Evolutionary conservation across 345 rosid species (phyloP).

Genomic region (Bruguiera gymnorhiza): DNA sequence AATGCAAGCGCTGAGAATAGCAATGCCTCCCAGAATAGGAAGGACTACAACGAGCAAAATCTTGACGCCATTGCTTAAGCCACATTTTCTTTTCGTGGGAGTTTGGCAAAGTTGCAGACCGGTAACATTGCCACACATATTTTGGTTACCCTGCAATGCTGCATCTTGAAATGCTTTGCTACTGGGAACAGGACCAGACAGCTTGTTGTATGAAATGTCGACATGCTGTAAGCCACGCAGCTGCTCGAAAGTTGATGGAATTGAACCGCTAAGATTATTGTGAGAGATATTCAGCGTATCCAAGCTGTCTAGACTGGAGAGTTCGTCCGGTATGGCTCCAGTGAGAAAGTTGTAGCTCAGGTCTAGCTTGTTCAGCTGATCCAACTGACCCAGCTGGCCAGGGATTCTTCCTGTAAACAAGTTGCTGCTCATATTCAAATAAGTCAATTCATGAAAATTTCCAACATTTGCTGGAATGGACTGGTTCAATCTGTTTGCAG

Average conservation of each 20-base stretch:
- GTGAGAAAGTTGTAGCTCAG: slow-evolving; percentile 27
- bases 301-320: slow-evolving; percentile 10
- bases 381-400: neutral
- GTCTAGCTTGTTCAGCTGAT: slow-evolving; percentile 16
- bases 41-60: slow-evolving; percentile 8
- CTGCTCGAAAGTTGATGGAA: slow-evolving; percentile 23
- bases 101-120: slow-evolving; percentile 21
- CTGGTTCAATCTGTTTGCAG: slow-evolving; percentile 27
- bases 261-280: slow-evolving; percentile 28
- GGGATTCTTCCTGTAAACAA: slow-evolving; percentile 28
- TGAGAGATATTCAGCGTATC: slow-evolving; percentile 24
- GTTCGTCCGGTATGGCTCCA: slow-evolving; percentile 20
- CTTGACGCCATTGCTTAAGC: neutral
- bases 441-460: neutral
- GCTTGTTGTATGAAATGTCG: no score
- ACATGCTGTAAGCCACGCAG: no score
- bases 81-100: neutral
- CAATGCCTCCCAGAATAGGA: slow-evolving; percentile 4
- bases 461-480: slow-evolving; percentile 20
- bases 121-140: slow-evolving; percentile 26
- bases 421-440: slow-evolving; percentile 39
- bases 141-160: slow-evolving; percentile 15
- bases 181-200: no score
- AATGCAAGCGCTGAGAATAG: neutral
- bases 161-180: slow-evolving; percentile 22